Evolutionary conservation across 2,329 filamentous ascomycete species (phyloP).

Genomic region (Sporothrix sp.): DNA sequence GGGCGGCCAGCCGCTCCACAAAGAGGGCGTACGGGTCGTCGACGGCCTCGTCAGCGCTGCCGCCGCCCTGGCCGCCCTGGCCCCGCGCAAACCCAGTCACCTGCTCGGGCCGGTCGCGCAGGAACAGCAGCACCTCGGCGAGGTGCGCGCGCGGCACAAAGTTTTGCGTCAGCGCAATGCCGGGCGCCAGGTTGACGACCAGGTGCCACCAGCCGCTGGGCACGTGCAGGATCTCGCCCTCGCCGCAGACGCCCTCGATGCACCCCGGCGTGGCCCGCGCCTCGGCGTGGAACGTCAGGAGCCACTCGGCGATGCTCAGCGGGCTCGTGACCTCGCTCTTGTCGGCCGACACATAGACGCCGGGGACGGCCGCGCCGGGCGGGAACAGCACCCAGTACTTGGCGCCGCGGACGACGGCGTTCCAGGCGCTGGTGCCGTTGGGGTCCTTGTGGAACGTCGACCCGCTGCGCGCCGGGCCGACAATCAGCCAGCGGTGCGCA

Average conservation of each 20-base stretch:
- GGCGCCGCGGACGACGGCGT: constrained; percentile 76
- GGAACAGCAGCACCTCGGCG: constrained; percentile 64
- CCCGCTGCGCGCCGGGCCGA: constrained; percentile 77
- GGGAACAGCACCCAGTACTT: constrained; percentile 99
- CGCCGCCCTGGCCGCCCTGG: constrained; percentile 33
- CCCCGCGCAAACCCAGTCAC: constrained; percentile 62
- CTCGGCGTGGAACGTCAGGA: constrained; percentile 78
- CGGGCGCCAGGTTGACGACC: constrained; percentile 77
- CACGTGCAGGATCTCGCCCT: constrained; percentile 84
- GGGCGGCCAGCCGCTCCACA: constrained; percentile 52
- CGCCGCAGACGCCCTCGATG: constrained; percentile 71
- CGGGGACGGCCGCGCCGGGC: constrained; percentile 65
- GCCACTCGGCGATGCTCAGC: constrained; percentile 93
- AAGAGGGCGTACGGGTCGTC: constrained; percentile 68
- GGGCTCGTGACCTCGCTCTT: constrained; percentile 90
- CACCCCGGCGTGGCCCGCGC: constrained; percentile 69
- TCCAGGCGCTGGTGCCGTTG: constrained; percentile 75
- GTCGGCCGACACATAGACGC: constrained; percentile 81
- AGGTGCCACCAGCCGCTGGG: constrained; percentile 96
- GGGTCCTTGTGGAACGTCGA: constrained; percentile 90
- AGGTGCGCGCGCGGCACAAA: constrained; percentile 76
- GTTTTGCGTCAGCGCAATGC: constrained; percentile 89
- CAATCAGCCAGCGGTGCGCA: constrained; percentile 85
- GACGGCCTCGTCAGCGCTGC: constrained; percentile 56
- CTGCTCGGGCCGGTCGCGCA: constrained; percentile 73